Base-by-base conservation (phyloP, 2,329 filamentous ascomycete genomes). In the Penicillium sp. region DNA sequence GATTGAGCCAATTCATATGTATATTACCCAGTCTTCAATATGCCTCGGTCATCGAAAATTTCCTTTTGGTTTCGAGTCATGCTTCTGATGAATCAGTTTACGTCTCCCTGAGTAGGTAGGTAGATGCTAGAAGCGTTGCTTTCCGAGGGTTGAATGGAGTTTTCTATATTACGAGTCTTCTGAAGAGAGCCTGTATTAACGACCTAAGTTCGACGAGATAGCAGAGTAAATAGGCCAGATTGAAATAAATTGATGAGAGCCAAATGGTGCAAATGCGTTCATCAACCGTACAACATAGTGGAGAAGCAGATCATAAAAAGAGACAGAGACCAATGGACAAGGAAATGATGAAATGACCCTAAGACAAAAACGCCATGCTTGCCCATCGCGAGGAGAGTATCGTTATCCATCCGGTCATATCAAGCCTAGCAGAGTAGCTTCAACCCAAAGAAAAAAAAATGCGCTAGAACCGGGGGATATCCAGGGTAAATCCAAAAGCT, bases 21-120 rank as follows among this genome's bases (percentile, higher is more conserved):
- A 71, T 68, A 70, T 25, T 47, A 47, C n/a, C 69, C 70, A 71
- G 59, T 49, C 57, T 55, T 63, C 49, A 52, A 65, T 64, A 59
- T 64, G 45, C 48, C 38, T 57, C 38, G 38, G 39, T 51, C 47
- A 43, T 51, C 45, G 17, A 52, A 15, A 47, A 42, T 58, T 10
- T 55, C 34, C 45, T n/a, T 20, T 20, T 34, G 4, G 39, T 28
- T 2, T 28, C 39, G 11, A 28, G 39, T 25, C 38, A 28, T 8
- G 5, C 6, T 25, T 25, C 2, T 25, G 20, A 25, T 45, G 22
- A 11, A 12, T 25, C 2, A 8, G 20, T 3, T 22, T 5, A 22
- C 31, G 7, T 31, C 8, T 10, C 2, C 31, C 31, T 3, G 7
- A 8, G 31, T 31, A 31, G 31, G 31, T 31, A 28, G 1, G 28